These are phyloP conservation scores for Incumbomyces lentus DNA, from an alignment of 2,329 filamentous ascomycete genomes.

Conservation along the genomic window DNA sequence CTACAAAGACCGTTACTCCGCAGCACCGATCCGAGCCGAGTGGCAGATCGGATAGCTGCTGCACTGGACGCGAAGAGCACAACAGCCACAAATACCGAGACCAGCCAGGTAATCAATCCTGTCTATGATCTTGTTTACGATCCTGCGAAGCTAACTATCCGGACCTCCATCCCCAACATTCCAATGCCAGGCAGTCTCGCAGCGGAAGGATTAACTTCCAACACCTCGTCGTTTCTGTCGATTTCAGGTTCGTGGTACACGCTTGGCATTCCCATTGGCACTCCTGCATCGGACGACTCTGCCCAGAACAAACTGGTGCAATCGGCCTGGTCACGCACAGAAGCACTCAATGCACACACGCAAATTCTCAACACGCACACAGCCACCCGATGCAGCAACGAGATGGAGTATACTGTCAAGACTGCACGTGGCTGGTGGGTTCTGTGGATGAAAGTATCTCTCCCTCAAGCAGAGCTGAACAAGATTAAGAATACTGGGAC, in stretches of 20 bases:
- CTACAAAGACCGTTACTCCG: slow-evolving; percentile 36
- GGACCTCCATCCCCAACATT: slow-evolving; percentile 55
- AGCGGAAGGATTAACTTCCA: slow-evolving; percentile 13
- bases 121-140: slow-evolving; percentile 55
- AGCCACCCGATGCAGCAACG: slow-evolving; percentile 39
- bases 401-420: slow-evolving; percentile 52
- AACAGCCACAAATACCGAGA: slow-evolving; percentile 15
- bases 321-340: slow-evolving; percentile 32
- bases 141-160: slow-evolving; percentile 46
- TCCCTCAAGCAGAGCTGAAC: slow-evolving; percentile 5
- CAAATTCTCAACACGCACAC: slow-evolving; percentile 48
- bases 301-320: slow-evolving; percentile 8
- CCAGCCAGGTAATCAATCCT: slow-evolving; percentile 25
- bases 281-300: neutral
- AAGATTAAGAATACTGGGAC: slow-evolving; percentile 1
- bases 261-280: slow-evolving; percentile 17
- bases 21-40: slow-evolving; percentile 36
- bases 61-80: slow-evolving; percentile 11
- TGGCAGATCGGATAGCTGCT: slow-evolving; percentile 27
- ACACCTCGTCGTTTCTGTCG: slow-evolving; percentile 8
- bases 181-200: slow-evolving; percentile 38
- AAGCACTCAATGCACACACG: slow-evolving; percentile 52
- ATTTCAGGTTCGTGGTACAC: slow-evolving; percentile 18
- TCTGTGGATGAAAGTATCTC: slow-evolving; percentile 45
- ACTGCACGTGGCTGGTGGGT: slow-evolving; percentile 58